Evolutionary conservation across 495 filamentous ascomycete genomes (phyloP), one percentile per base, ranked within the genome.

Genomic region (Pseudevernia furfuracea): DNA sequence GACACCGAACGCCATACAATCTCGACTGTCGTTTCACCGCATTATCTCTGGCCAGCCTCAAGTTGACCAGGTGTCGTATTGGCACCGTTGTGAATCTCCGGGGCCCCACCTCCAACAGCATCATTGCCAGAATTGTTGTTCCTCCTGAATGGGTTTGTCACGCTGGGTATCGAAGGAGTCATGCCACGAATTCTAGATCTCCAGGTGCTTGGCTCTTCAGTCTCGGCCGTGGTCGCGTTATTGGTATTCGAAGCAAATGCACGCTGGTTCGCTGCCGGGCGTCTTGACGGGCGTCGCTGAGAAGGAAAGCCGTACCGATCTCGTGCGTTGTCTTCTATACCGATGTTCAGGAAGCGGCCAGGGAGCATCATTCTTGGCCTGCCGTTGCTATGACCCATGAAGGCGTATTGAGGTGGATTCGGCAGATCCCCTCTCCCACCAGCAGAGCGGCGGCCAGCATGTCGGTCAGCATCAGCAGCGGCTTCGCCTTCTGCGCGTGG

Each of bases 401-500:
- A 73, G n/a, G 71, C 65, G 62, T 71, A 71, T 34, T 69, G 71
- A 28, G 70, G 70, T 43, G 65, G 61, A 63, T 66, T 63, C 21
- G 65, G 67, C 63, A 62, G 53, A 44, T 73, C 70, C 12, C 58
- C 58, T 52, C 71, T 43, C n/a, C 63, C 60, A 23, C 68, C 66
- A 43, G 52, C 67, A 38, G 63, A 36, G n/a, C 72, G 71, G 58
- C 76, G 76, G 38, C 68, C 64, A 58, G 68, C 58, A 34, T 66
- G 59, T 44, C 75, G 72, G 55, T 74, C 77, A 48, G 63, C 61
- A 25, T 73, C 72, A 32, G 70, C 30, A 11, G 70, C 67, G 43
- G 71, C 75, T 67, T 78, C 80, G 21, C 75, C 79, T 64, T 86
- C 84, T 43, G 81, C 71, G 28, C 89, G 88, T 25, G 89, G 89